Evolutionary conservation across 2,329 filamentous ascomycete genomes (phyloP), one percentile per base, ranked within the genome.

Genomic region (Onygena corvina): DNA sequence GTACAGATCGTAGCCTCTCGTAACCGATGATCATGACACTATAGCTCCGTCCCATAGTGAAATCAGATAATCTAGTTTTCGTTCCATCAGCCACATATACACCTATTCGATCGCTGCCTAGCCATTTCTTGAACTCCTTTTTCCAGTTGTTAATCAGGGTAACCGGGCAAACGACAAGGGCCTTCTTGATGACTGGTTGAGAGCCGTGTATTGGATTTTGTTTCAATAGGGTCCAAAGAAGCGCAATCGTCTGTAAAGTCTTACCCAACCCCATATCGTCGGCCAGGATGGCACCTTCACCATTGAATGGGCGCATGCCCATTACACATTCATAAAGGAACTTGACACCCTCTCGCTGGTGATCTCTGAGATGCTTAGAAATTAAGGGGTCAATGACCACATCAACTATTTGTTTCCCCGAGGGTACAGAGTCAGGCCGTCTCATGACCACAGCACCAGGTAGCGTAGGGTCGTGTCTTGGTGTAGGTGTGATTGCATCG

Each of bases 231-330:
- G 82, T 86, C 82, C 82, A 86, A 9, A 86, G 60, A 40, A 86
- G 64, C 2, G 82, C 71, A 58, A 86, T 86, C 0, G 82, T 85
- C 58, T 86, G 82, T 29, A 86, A 61, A 0, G 83, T 85, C 65
- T 86, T 86, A 16, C 83, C 83, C 1, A 86, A 64, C 0, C 83
- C 83, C 83, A 86, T 86, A 57, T 86, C 83, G 59, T 86, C 83
- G 1, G 83, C 83, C 45, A 86, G 68, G 51, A 86, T 80, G 2
- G 81, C 82, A 20, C 82, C 82, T 62, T 82, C 75, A 1, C 82
- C 81, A 57, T 77, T 77, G 53, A 76, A 80, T 35, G 73, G 67
- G 35, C 80, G 73, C 72, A 85, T 76, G 3, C 82, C 82, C 82
- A 86, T 86, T 0, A 86, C 79, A 59, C 82, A 85, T 63, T 86